Percentiles rank a stretch among this genome's conserved stretches.
phyloP scores from a whole-genome alignment of 805 yeast species.

The Spencermartinsiella europaea region DNA sequence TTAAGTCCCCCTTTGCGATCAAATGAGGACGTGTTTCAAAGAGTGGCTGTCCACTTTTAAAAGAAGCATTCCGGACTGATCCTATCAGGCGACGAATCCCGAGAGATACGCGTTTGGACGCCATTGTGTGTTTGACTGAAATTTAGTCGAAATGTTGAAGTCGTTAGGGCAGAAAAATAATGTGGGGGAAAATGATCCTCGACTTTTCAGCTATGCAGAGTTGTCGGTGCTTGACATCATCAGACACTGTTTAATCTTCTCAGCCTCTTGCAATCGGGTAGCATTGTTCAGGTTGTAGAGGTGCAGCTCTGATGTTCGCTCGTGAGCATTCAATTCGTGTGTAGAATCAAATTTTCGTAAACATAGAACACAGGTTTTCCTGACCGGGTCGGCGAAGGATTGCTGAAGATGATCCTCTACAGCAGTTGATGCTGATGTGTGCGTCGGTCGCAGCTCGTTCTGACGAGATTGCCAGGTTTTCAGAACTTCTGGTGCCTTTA shows the following conservation, averaged over 20 bases:
- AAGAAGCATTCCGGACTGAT: not conserved
- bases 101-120: not conserved
- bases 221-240: too few species aligned
- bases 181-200: too few species aligned
- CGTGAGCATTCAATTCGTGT: not conserved
- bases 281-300: not conserved
- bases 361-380: constrained; percentile 1
- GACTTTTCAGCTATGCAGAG: too few species aligned
- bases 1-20: constrained; percentile 69
- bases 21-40: constrained; percentile 79
- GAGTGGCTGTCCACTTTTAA: constrained; percentile 68
- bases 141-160: too few species aligned
- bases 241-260: not conserved
- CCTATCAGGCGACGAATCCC: not conserved
- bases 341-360: not conserved
- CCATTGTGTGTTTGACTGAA: not conserved
- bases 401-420: not conserved
- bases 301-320: not conserved
- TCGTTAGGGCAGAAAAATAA: too few species aligned
- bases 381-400: not conserved
- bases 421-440: too few species aligned
- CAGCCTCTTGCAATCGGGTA: not conserved
- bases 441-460: not conserved
- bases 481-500: not conserved
- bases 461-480: not conserved